Evolutionary conservation across 345 rosid genomes (phyloP).

Genomic region (Acer yangbiense): DNA sequence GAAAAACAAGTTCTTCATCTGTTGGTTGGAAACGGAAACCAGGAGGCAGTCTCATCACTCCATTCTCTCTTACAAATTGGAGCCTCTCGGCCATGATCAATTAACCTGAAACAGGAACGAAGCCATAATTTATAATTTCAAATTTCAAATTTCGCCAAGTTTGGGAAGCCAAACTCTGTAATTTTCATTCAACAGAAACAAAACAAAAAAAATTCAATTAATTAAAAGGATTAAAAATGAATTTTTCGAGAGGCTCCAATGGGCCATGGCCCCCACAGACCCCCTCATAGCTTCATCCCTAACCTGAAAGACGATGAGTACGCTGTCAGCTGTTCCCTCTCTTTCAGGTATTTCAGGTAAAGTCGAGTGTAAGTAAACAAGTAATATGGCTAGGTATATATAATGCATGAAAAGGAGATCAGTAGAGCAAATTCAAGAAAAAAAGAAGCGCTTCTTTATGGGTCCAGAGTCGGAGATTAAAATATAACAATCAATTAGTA

Average conservation of each 20-base stretch:
- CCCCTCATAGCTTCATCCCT: background rate
- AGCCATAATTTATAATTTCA: too few species aligned
- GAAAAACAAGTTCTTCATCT: slow-evolving; percentile 73
- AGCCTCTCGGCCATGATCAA: slow-evolving; percentile 28
- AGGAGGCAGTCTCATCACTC: slow-evolving; percentile 59
- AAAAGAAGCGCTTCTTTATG: background rate
- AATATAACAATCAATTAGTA: too few species aligned
- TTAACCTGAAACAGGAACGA: too few species aligned
- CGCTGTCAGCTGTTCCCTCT: background rate
- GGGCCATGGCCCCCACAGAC: too few species aligned
- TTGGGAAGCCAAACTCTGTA: too few species aligned
- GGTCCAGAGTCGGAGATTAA: too few species aligned
- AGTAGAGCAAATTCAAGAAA: slow-evolving; percentile 22
- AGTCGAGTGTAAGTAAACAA: background rate
- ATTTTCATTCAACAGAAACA: too few species aligned
- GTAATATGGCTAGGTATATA: slow-evolving; percentile 17
- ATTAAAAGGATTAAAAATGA: too few species aligned
- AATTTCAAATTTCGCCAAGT: too few species aligned
- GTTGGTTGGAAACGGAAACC: slow-evolving; percentile 78
- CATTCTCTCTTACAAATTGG: slow-evolving; percentile 36
- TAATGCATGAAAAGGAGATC: slow-evolving; percentile 26
- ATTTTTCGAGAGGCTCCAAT: too few species aligned
- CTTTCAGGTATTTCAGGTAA: background rate
- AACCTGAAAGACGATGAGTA: background rate
- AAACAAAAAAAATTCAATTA: too few species aligned